A percentile compares a stretch with the other conserved stretches of the same genome.
These are phyloP conservation scores for Pichia sp. DNA, from an alignment of 1,139 yeast species.

Conservation along the genomic window DNA sequence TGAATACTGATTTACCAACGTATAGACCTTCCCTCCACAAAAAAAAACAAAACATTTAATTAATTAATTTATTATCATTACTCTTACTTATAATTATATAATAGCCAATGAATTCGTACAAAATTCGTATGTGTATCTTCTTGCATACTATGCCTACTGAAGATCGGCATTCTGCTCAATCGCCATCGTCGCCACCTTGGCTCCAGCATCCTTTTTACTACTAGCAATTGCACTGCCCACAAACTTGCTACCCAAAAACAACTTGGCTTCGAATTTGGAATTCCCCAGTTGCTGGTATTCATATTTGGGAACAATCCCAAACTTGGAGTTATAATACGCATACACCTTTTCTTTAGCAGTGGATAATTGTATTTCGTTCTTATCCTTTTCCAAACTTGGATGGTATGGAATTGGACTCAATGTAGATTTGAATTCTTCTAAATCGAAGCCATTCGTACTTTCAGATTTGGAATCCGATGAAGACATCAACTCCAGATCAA, in stretches of 20 bases:
- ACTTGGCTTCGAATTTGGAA: constrained; percentile 10
- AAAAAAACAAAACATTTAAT: background rate
- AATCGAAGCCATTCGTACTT: background rate
- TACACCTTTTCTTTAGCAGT: constrained; percentile 15
- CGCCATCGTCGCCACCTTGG: constrained; percentile 16
- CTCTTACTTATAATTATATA: no score
- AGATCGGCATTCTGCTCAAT: constrained; percentile 8
- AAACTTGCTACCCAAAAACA: constrained; percentile 3
- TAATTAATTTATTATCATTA: background rate
- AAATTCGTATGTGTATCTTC: no score
- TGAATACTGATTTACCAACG: constrained; percentile 61
- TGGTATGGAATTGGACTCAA: background rate
- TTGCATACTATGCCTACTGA: no score
- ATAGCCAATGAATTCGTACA: no score
- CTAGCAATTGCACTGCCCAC: constrained; percentile 9
- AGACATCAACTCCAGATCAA: background rate
- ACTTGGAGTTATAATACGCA: constrained; percentile 11
- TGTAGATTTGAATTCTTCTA: background rate
- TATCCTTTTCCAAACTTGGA: background rate
- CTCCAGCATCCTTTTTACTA: constrained; percentile 19
- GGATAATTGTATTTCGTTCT: background rate
- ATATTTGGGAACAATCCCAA: constrained; percentile 11
- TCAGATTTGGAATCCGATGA: background rate
- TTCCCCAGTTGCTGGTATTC: constrained; percentile 1
- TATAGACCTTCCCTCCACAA: no score